Percentiles rank a stretch among this genome's conserved stretches.
These are phyloP conservation scores for Bremia lactucae DNA, from an alignment of 352 stramenopile species.

Conservation along the genomic window DNA sequence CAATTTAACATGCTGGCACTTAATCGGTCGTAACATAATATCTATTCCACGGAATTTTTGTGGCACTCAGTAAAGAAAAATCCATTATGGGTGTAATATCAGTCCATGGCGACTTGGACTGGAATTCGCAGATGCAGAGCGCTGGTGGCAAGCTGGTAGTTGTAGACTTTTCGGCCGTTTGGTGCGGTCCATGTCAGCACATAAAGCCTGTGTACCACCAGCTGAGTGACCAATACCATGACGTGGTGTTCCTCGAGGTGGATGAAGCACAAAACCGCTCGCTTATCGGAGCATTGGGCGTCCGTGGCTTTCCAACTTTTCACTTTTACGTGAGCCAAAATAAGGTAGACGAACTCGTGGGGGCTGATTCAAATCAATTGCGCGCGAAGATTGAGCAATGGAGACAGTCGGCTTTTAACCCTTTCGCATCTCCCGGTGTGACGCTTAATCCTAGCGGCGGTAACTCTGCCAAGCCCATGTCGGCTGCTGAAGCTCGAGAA, in stretches of 20 bases:
- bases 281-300: conserved; percentile 62
- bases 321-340: conserved; percentile 84
- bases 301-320: conserved; percentile 86
- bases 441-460: conserved; percentile 34
- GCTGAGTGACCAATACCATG: conserved; percentile 66
- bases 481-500: conserved; percentile 51
- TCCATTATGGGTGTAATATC: conserved; percentile 54
- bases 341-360: conserved; percentile 84
- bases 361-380: conserved; percentile 73
- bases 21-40: no score
- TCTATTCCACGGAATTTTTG: no score
- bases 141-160: conserved; percentile 84
- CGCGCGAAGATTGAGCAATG: conserved; percentile 83
- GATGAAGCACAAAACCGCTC: conserved; percentile 80
- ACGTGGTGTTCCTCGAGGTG: conserved; percentile 84
- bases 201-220: conserved; percentile 82
- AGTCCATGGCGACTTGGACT: conserved; percentile 64
- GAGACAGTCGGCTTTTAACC: conserved; percentile 79
- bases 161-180: conserved; percentile 79
- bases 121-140: conserved; percentile 63
- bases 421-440: conserved; percentile 65
- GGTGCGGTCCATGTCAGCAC: conserved; percentile 78
- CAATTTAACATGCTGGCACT: no score
- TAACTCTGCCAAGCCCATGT: conserved; percentile 16
- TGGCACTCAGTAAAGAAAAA: no score